Base-by-base conservation (phyloP, 176 grass and related monocot species). In the Alopecurus myosuroides region DNA sequence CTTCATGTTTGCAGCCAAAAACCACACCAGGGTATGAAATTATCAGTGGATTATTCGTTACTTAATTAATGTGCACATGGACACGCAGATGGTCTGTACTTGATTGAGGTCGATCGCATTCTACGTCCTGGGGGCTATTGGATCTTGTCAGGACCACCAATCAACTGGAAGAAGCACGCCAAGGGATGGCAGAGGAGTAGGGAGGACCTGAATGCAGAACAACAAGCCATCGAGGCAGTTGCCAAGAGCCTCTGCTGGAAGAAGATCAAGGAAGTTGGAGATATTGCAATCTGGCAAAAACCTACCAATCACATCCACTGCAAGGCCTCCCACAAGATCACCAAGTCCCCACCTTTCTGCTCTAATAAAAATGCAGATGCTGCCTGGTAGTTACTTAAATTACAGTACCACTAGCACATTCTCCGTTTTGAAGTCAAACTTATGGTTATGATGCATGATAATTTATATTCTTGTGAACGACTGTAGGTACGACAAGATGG, bases 261-360 rank as follows among this genome's bases (percentile, higher is more conserved):
- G 79, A 99, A 99, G 79, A 71, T 94, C 42, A 86, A 89, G 55
- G 91, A 94, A 70, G 86, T 42, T 3, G 86, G 94, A 4, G 97
- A 99, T 82, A 90, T 99, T 34, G 94, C 97, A 12, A 86, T 99
- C 36, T 99, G 97, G 97, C 94, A 92, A 76, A 99, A 99, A 23
- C 97, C 97, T 37, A 87, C 86, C 57, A 96, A 99, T 6, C 97
- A 99, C 49, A 55, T 92, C 45, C 80, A 88, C 85, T 99, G 97
- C 91, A 92, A 91, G 79, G n/a, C 46, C 65, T 80, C 52, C 42
- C 96, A 84, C 44, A 98, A 84, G 63, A 11, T 93, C 34, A 11
- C 86, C 84, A 90, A 89, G 29, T 92, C 89, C 11, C 89, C 88
- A 0, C 89, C 42, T 7, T 99, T 99, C 76, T 99, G 97, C 82